These are phyloP conservation scores for Lipomyces starkeyi DNA, from an alignment of 805 yeast genomes.

Conservation along the genomic window DNA sequence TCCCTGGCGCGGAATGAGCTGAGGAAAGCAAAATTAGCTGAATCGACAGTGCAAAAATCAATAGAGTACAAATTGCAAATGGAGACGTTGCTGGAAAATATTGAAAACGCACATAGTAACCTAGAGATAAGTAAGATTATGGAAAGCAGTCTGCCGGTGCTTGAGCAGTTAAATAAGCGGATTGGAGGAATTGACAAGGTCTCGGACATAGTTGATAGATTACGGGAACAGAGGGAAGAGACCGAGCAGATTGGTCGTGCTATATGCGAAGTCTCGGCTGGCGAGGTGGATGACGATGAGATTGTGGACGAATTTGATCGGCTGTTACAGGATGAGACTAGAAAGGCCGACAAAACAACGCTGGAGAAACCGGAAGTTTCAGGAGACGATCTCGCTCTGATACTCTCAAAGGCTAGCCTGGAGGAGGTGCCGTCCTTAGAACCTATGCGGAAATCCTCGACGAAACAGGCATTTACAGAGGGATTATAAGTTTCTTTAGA, in stretches of 20 bases:
- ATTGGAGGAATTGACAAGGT: conserved; percentile 55
- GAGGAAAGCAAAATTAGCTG: conserved; percentile 20
- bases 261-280: conserved; percentile 43
- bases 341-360: conserved; percentile 15
- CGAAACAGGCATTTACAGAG: not conserved
- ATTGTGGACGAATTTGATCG: conserved; percentile 51
- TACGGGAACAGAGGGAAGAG: conserved; percentile 49
- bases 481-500: not conserved
- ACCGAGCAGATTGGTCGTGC: conserved; percentile 51
- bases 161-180: conserved; percentile 53
- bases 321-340: conserved; percentile 44
- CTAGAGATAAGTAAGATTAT: conserved; percentile 40
- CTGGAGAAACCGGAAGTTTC: not conserved
- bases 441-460: not conserved
- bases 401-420: conserved; percentile 24
- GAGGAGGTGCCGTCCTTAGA: conserved; percentile 17
- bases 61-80: conserved; percentile 20
- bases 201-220: conserved; percentile 50
- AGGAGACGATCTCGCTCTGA: conserved; percentile 14
- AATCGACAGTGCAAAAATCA: conserved; percentile 7
- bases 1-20: conserved; percentile 26
- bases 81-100: conserved; percentile 20
- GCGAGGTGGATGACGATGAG: conserved; percentile 46
- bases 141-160: conserved; percentile 53
- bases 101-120: conserved; percentile 29